These are phyloP conservation scores for Pichia sp. DNA, from an alignment of 1,139 yeast species.

Conservation along the genomic window DNA sequence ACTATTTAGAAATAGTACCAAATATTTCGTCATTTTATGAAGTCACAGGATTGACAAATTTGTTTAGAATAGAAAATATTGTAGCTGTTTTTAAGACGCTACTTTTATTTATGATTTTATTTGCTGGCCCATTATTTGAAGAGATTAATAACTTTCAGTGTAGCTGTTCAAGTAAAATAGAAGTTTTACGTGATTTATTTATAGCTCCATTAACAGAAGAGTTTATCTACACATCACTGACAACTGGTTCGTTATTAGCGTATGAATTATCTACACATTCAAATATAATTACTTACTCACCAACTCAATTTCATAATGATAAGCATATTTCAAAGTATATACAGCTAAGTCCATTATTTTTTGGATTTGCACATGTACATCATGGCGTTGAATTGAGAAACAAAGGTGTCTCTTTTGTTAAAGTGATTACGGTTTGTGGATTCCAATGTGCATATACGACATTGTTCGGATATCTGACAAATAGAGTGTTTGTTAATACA, in stretches of 20 bases:
- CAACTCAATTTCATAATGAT: conserved; percentile 6
- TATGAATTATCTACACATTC: conserved; percentile 12
- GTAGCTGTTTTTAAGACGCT: conserved; percentile 20
- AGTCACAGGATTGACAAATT: conserved; percentile 16
- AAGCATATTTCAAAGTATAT: neutral
- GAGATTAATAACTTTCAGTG: conserved; percentile 35
- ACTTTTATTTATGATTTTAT: conserved; percentile 28
- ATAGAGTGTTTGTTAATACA: conserved; percentile 48
- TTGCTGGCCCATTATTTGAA: conserved; percentile 48
- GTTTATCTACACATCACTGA: conserved; percentile 63
- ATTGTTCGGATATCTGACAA: conserved; percentile 72
- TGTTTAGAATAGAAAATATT: conserved; percentile 13
- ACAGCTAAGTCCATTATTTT: conserved; percentile 55
- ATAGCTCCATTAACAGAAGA: conserved; percentile 91
- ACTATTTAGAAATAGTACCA: conserved; percentile 15
- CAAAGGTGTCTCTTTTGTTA: conserved; percentile 27
- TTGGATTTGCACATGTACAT: conserved; percentile 90
- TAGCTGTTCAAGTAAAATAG: conserved; percentile 20
- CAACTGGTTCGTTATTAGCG: conserved; percentile 40
- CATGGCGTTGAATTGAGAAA: conserved; percentile 57
- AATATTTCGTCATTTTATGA: conserved; percentile 2
- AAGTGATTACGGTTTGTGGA: conserved; percentile 37
- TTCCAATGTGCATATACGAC: conserved; percentile 72
- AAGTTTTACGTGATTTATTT: conserved; percentile 44
- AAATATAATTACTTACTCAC: conserved; percentile 2